Evolutionary conservation across 2,329 filamentous ascomycete species (phyloP), one percentile per base, ranked within the genome.

Genomic region (Purpureocillium takamizusanense): DNA sequence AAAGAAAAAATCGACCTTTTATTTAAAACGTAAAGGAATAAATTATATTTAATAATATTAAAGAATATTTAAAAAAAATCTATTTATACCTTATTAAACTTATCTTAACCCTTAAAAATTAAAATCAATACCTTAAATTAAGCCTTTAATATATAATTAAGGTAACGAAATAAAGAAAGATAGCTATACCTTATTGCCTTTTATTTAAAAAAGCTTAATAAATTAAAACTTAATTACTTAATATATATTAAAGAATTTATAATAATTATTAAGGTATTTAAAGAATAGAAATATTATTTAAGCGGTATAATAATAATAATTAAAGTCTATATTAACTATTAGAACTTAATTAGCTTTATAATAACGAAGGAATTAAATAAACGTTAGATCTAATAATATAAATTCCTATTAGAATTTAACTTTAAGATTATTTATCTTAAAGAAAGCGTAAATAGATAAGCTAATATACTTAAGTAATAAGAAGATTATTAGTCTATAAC

Each of bases 341-440:
- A 38, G 11, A 38, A 33, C 31, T 15, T 38, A 15, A 32, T 14
- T 6, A n/a, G 12, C 7, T 33, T 33, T n/a, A n/a, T n/a, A n/a
- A n/a, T n/a, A n/a, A n/a, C n/a, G n/a, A n/a, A n/a, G n/a, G n/a
- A n/a, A n/a, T n/a, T n/a, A n/a, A n/a, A n/a, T n/a, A n/a, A n/a
- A n/a, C n/a, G n/a, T n/a, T n/a, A n/a, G n/a, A n/a, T n/a, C n/a
- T n/a, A n/a, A n/a, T n/a, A n/a, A n/a, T n/a, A n/a, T n/a, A n/a
- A n/a, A n/a, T n/a, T n/a, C n/a, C n/a, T n/a, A n/a, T n/a, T n/a
- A n/a, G n/a, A n/a, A n/a, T n/a, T n/a, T n/a, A n/a, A n/a, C n/a
- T 43, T 37, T 32, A 38, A 45, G 35, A 41, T 37, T 41, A 41
- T 43, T 27, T 44, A 43, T 40, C 31, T 30, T 32, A 41, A 42